Percentiles rank a stretch among this genome's conserved stretches.
These are phyloP conservation scores for Moricandia moricandioides DNA, from an alignment of 345 rosid genomes.

Conservation along the genomic window DNA sequence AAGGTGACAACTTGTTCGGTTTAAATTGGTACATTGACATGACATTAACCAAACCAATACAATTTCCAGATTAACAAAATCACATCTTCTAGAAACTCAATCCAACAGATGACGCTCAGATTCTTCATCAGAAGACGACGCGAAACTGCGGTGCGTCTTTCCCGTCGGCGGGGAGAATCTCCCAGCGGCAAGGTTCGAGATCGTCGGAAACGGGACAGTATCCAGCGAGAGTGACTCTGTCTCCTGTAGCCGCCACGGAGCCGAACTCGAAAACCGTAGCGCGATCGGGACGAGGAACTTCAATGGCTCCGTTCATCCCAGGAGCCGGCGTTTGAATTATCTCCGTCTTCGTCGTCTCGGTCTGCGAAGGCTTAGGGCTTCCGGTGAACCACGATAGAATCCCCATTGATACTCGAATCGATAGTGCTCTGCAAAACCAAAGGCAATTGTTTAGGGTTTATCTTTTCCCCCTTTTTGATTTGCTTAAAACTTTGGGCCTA, in stretches of 20 bases:
- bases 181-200: slow-evolving; percentile 95
- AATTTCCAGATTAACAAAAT: slow-evolving; percentile 6
- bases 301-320: slow-evolving; percentile 87
- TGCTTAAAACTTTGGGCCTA: background rate
- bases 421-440: background rate
- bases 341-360: slow-evolving; percentile 30
- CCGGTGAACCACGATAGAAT: slow-evolving; percentile 84
- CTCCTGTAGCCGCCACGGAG: slow-evolving; percentile 61
- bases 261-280: slow-evolving; percentile 95
- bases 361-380: slow-evolving; percentile 42
- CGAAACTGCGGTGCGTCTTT: slow-evolving; percentile 90
- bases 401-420: slow-evolving; percentile 51
- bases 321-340: slow-evolving; percentile 31
- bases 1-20: background rate
- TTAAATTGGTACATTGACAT: background rate
- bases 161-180: slow-evolving; percentile 63
- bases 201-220: slow-evolving; percentile 92
- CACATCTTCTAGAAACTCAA: background rate
- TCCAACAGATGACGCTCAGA: background rate
- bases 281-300: slow-evolving; percentile 68
- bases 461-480: slow-evolving; percentile 16
- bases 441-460: slow-evolving; percentile 28
- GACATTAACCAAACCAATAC: slow-evolving; percentile 27
- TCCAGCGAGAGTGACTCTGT: slow-evolving; percentile 86
- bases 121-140: slow-evolving; percentile 59